phyloP scores from a whole-genome alignment of 345 rosid genomes.

The Raphanus sativus region DNA sequence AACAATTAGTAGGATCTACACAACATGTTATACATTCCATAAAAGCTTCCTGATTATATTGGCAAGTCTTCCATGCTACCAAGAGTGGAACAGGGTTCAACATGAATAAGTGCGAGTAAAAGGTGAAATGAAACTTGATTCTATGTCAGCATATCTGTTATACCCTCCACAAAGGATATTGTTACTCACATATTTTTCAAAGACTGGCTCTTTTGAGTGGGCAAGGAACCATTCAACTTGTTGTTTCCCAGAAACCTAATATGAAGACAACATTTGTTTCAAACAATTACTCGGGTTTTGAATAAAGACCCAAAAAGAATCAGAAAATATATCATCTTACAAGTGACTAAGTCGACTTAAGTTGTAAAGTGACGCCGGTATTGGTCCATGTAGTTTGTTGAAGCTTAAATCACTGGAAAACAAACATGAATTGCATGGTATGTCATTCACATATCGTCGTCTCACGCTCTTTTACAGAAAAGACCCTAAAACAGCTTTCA shows the following conservation, averaged over 20 bases:
- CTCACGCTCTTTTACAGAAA: constrained; percentile 9
- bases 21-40: background rate
- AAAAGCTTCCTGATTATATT: background rate
- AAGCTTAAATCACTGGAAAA: constrained; percentile 41
- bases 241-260: constrained; percentile 55
- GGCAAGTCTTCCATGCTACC: constrained; percentile 15
- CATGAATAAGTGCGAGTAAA: background rate
- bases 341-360: constrained; percentile 39
- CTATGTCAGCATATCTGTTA: background rate
- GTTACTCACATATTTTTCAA: constrained; percentile 61
- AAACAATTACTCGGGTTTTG: background rate
- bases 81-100: background rate
- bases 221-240: constrained; percentile 55
- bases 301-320: constrained; percentile 2
- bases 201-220: constrained; percentile 44
- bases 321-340: constrained; percentile 45
- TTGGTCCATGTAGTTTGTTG: constrained; percentile 37
- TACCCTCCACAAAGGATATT: background rate
- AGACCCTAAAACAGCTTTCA: background rate
- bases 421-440: background rate
- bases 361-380: constrained; percentile 37
- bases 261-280: constrained; percentile 21
- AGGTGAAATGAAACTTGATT: background rate
- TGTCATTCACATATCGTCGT: background rate
- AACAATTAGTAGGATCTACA: background rate